Evolutionary conservation across 108 stramenopile genomes (phyloP), one percentile per base, ranked within the genome.

Genomic region (Bacterosira constricta): DNA sequence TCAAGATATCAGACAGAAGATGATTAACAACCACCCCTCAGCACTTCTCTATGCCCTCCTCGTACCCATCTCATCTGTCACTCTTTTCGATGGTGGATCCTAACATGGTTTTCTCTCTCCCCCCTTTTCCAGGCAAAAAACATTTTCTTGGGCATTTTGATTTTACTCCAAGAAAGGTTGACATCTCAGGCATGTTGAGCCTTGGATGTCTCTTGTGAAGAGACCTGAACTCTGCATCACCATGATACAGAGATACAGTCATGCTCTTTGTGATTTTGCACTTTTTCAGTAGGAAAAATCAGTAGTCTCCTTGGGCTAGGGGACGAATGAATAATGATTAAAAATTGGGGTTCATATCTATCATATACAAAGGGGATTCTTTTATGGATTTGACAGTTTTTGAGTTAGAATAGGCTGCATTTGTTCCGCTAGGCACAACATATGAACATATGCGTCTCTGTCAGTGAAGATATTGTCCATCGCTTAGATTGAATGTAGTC

Each of bases 311-410:
- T 36, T 27, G 12, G 50, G n/a, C n/a, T n/a, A n/a, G n/a, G 34
- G 67, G 38, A 23, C 13, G 25, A 53, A 69, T 23, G 54, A 34
- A 56, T 57, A 70, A 59, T 60, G 55, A 70, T 59, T 29, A 58
- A 57, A 32, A 60, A 60, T 60, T 46, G 53, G 57, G 56, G 69
- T 55, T 46, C 39, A 62, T 47, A 54, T n/a, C 8, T 50, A n/a
- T n/a, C n/a, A n/a, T 21, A 29, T 66, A 36, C 29, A 51, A 7
- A 18, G 39, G 52, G 53, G 52, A 54, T 63, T 29, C 37, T 23
- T 54, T n/a, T 58, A 36, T 58, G 69, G 69, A 60, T 70, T 58
- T 50, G 57, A 42, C 36, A 50, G 50, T 65, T 21, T 18, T 53
- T 7, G 67, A 56, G 50, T 21, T 69, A 18, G 52, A 42, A 23